Base-by-base conservation (phyloP, 768 basidiomycete genomes). In the Dentipellis sp. region DNA sequence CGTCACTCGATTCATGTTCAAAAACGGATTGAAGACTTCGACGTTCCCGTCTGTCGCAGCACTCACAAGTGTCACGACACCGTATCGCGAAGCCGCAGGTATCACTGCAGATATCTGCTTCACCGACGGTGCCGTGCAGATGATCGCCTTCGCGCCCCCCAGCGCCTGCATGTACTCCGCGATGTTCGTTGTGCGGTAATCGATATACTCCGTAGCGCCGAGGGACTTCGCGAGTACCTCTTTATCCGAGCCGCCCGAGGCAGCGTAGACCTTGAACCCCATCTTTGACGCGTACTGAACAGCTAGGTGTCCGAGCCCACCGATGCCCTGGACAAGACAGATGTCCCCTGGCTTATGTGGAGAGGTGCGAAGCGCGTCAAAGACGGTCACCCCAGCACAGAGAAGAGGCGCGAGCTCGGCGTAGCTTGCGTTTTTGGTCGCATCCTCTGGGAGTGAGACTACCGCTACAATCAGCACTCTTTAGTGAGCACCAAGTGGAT, bases 201-300 rank as follows among this genome's bases (percentile, higher is more conserved):
- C 66, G 52, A 72, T 51, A 60, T 67, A 69, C 19, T 60, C 55
- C 48, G 67, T 56, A 1, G 71, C 69, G 34, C 69, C 69, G 36
- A 72, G 59, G 35, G 65, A 55, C 1, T 10, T 55, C 1, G 69
- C 69, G 21, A 71, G 56, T 0, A 63, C 59, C 22, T 59, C 39
- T 61, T 72, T 72, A 11, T 22, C 23, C 22, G 56, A 56, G 21
- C 38, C 40, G 10, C 52, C 52, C 3, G 66, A 68, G 16, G 70
- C 54, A 10, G 69, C 71, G 23, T 63, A 63, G 21, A 61, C 61
- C n/a, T 61, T 61, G 59, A 58, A 65, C 12, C 71, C 71, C 53
- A 66, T 64, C 51, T 63, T 60, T 12, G 39, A 6, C 1, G 67
- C 62, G 59, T 59, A 68, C 58, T 69, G 67, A 47, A 64, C 54